These are phyloP conservation scores for Aaosphaeria arxii DNA, from an alignment of 2,329 filamentous ascomycete genomes.

Conservation along the genomic window DNA sequence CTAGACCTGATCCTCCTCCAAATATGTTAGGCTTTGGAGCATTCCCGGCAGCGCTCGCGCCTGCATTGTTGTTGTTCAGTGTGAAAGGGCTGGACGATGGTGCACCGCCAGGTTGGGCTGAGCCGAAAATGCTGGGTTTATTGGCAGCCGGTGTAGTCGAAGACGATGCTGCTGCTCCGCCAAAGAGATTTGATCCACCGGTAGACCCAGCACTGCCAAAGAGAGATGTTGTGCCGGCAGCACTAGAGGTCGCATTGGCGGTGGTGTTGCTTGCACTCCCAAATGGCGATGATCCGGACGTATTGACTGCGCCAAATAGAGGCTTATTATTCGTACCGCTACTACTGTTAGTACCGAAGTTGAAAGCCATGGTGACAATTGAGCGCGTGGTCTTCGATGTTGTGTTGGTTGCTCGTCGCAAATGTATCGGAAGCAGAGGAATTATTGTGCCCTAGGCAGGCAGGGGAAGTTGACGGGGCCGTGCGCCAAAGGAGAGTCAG, in stretches of 20 bases:
- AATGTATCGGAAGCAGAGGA: too few relatives aligned
- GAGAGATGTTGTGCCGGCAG: slow-evolving; percentile 13
- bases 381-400: too few relatives aligned
- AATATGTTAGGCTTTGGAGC: slow-evolving; percentile 21
- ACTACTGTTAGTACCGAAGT: background rate
- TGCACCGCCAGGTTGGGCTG: slow-evolving; percentile 20
- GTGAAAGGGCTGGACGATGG: slow-evolving; percentile 4
- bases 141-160: slow-evolving; percentile 25
- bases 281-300: slow-evolving; percentile 20
- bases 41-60: slow-evolving; percentile 5
- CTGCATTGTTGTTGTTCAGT: slow-evolving; percentile 11
- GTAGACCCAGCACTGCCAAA: slow-evolving; percentile 10
- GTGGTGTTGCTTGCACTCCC: slow-evolving; percentile 11
- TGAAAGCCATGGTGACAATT: background rate
- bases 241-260: slow-evolving; percentile 12
- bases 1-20: slow-evolving; percentile 13
- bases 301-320: slow-evolving; percentile 13
- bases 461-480: too few relatives aligned
- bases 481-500: too few relatives aligned
- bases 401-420: too few relatives aligned
- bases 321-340: background rate
- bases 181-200: slow-evolving; percentile 21
- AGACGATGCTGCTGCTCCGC: slow-evolving; percentile 10
- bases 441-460: too few relatives aligned
- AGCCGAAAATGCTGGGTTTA: slow-evolving; percentile 28